Evolutionary conservation across 768 basidiomycete species (phyloP).

Genomic region (Amylocystis lapponica): DNA sequence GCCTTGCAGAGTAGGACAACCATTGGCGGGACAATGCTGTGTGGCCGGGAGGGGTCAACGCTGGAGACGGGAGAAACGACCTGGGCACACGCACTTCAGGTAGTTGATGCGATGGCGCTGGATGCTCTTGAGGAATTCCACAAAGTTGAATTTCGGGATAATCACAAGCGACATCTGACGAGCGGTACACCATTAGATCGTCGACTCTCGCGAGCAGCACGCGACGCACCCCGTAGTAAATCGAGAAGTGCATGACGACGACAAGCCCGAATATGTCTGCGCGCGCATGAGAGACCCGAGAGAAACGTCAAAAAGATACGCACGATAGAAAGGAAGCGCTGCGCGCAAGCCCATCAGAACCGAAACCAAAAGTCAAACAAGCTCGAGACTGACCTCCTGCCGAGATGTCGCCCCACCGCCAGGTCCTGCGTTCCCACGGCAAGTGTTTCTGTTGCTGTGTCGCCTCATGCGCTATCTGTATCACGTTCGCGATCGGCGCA

Average conservation of each 20-base stretch:
- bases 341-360: no score
- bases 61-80: background rate
- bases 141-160: conserved; percentile 57
- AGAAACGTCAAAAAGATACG: background rate
- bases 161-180: conserved; percentile 50
- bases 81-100: background rate
- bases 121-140: conserved; percentile 57
- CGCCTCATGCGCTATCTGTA: conserved; percentile 38
- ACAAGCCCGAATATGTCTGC: conserved; percentile 66
- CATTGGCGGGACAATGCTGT: conserved; percentile 5
- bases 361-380: no score
- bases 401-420: conserved; percentile 54
- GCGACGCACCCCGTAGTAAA: conserved; percentile 48
- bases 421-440: conserved; percentile 42
- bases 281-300: conserved; percentile 16
- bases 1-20: conserved; percentile 32
- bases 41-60: background rate
- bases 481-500: conserved; percentile 29
- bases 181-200: background rate
- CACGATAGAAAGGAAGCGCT: conserved; percentile 18
- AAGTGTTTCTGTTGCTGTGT: conserved; percentile 28
- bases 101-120: conserved; percentile 31
- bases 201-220: background rate
- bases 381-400: conserved; percentile 50
- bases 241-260: conserved; percentile 51